Percentiles rank a stretch among this genome's conserved stretches.
phyloP scores from a whole-genome alignment of 2,329 filamentous ascomycete species.

The Fusarium praegraminearum region DNA sequence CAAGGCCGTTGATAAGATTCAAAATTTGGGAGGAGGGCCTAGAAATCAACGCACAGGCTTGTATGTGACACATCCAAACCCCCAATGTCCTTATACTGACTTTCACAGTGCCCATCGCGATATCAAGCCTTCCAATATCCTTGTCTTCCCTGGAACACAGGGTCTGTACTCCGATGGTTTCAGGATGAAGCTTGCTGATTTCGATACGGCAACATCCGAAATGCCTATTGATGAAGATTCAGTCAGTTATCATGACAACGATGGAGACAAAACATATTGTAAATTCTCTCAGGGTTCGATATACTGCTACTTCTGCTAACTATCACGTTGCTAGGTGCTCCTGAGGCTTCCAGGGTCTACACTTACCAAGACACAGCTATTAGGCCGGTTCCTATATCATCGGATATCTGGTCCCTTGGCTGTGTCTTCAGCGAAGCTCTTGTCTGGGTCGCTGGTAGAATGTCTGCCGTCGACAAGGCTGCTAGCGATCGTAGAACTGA shows the following conservation, averaged over 20 bases:
- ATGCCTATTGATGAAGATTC: neutral
- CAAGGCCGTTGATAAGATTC: slow-evolving; percentile 10
- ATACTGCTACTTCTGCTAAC: neutral
- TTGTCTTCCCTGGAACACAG: slow-evolving; percentile 5
- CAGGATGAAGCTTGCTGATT: slow-evolving; percentile 29
- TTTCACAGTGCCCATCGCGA: slow-evolving; percentile 26
- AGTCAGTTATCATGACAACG: slow-evolving; percentile 1
- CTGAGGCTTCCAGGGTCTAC: slow-evolving; percentile 10
- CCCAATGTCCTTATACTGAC: neutral
- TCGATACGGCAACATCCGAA: slow-evolving; percentile 8
- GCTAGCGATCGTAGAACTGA: neutral
- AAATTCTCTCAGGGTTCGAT: neutral
- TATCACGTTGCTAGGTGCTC: neutral
- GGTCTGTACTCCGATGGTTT: neutral
- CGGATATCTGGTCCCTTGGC: slow-evolving; percentile 35
- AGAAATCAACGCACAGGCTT: neutral
- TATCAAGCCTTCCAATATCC: slow-evolving; percentile 31
- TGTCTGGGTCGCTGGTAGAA: slow-evolving; percentile 22
- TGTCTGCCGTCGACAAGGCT: neutral
- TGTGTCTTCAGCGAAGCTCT: slow-evolving; percentile 31
- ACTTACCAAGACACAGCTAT: neutral
- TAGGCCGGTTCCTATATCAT: neutral
- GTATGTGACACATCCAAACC: neutral
- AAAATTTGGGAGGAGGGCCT: slow-evolving; percentile 5
- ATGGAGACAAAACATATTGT: slow-evolving; percentile 30